Evolutionary conservation across 352 stramenopile species (phyloP), one percentile per base, ranked within the genome.

Genomic region (Globisporangium canariense): DNA sequence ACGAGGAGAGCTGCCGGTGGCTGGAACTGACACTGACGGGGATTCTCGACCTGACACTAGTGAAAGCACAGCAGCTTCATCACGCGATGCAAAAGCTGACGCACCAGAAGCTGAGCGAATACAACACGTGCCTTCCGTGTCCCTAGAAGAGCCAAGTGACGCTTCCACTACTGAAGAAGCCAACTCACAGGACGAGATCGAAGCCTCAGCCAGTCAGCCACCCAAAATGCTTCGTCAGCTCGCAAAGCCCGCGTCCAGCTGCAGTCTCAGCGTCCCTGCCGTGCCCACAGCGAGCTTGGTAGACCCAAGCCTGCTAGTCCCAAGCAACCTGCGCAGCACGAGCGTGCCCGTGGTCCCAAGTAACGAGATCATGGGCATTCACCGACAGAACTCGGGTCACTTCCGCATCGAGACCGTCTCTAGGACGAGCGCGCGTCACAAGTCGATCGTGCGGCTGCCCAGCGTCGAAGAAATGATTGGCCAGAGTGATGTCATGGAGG

Each of bases 211-310:
- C 9, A 43, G 40, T 4, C 41, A 52, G 0, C 10, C 8, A 3
- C 25, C 28, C 3, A 30, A 14, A 18, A 38, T 32, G 6, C 34
- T 52, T 40, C 22, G 34, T 18, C 45, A 53, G 38, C 46, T 63
- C n/a, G 30, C 18, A 18, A 47, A 49, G 28, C 18, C 20, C 11
- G 30, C 10, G 9, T 50, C 62, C 8, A 60, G 61, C 16, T 72
- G 64, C n/a, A 78, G 72, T 51, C 65, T 72, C 38, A 79, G 69
- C 32, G 58, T 74, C 10, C 62, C 71, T 2, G 58, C 51, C 1
- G 53, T 70, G 10, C 58, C 63, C 3, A 50, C 52, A 8, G 20
- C 54, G 0, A 57, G 43, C 22, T 20, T 69, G 0, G 56, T 49
- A 3, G 41, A 53, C 3, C 25, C 61, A 14, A 8, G 55, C 28